A percentile compares a stretch with the other conserved stretches of the same genome.
phyloP scores from a whole-genome alignment of 2,329 filamentous ascomycete species.

The Aspergillus brasiliensis region DNA sequence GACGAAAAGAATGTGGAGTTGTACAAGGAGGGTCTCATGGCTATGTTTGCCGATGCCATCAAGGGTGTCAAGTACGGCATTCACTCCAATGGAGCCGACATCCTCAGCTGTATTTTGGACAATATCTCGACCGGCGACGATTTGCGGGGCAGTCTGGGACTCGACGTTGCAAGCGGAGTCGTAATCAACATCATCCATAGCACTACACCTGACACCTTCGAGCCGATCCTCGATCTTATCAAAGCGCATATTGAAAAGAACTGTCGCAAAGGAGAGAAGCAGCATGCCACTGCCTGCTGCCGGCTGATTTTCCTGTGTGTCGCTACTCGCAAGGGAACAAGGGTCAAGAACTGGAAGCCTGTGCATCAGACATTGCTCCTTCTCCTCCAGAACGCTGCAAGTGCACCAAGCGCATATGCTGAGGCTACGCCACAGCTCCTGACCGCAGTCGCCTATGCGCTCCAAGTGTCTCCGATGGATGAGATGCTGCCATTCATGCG shows the following conservation, averaged over 20 bases:
- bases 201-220: constrained; percentile 72
- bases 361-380: constrained; percentile 61
- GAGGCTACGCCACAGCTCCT: constrained; percentile 42
- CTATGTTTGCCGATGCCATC: constrained; percentile 81
- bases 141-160: constrained; percentile 37
- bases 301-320: constrained; percentile 63
- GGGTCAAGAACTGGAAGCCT: constrained; percentile 71
- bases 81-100: constrained; percentile 59
- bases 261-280: constrained; percentile 39
- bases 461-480: constrained; percentile 78
- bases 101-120: constrained; percentile 55
- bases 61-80: constrained; percentile 62
- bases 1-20: constrained; percentile 48
- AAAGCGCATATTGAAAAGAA: constrained; percentile 50
- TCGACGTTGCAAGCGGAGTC: constrained; percentile 72
- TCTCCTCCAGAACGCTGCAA: constrained; percentile 50
- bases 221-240: constrained; percentile 65
- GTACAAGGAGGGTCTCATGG: constrained; percentile 88
- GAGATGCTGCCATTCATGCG: constrained; percentile 71
- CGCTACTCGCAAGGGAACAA: constrained; percentile 75
- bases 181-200: constrained; percentile 83
- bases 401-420: constrained; percentile 26
- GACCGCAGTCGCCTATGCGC: constrained; percentile 61
- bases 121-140: constrained; percentile 33
- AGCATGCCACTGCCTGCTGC: constrained; percentile 44